A percentile compares a stretch with the other conserved stretches of the same genome.
Evolutionary conservation across 495 filamentous ascomycete species (phyloP).

Genomic region (Polyplosphaeria fusca): DNA sequence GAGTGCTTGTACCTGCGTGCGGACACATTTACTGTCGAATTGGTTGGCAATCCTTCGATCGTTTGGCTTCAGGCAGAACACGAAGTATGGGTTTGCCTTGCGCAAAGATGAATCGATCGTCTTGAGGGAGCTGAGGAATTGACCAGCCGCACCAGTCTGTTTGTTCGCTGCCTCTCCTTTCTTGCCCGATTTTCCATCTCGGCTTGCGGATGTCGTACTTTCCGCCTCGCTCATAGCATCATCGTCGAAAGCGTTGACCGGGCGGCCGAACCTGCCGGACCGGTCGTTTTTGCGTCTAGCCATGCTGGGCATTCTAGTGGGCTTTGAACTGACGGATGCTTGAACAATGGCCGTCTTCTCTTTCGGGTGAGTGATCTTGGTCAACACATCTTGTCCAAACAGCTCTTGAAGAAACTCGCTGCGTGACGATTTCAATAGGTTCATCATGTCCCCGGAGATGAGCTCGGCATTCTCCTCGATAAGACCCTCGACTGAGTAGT

Average conservation of each 20-base stretch:
- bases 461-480: slow-evolving; percentile 94
- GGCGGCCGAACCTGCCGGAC: slow-evolving; percentile 44
- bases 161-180: neutral
- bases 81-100: slow-evolving; percentile 86
- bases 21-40: slow-evolving; percentile 97
- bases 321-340: slow-evolving; percentile 91
- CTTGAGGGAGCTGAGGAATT: slow-evolving; percentile 86
- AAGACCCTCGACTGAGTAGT: slow-evolving; percentile 80
- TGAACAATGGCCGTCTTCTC: slow-evolving; percentile 92
- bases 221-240: slow-evolving; percentile 57
- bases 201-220: slow-evolving; percentile 31
- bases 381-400: slow-evolving; percentile 88
- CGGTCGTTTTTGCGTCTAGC: slow-evolving; percentile 66
- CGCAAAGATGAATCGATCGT: slow-evolving; percentile 82
- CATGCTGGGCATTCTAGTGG: slow-evolving; percentile 87
- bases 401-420: slow-evolving; percentile 85
- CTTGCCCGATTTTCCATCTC: slow-evolving; percentile 12
- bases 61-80: slow-evolving; percentile 97
- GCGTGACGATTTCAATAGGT: slow-evolving; percentile 81
- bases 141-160: slow-evolving; percentile 83
- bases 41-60: slow-evolving; percentile 96
- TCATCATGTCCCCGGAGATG: slow-evolving; percentile 93
- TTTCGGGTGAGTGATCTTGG: slow-evolving; percentile 84
- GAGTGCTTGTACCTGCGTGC: slow-evolving; percentile 89
- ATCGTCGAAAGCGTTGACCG: slow-evolving; percentile 35